Conservation (phyloP, 192 early-diverging fungal species). For the Irineochytrium annulatum region DNA sequence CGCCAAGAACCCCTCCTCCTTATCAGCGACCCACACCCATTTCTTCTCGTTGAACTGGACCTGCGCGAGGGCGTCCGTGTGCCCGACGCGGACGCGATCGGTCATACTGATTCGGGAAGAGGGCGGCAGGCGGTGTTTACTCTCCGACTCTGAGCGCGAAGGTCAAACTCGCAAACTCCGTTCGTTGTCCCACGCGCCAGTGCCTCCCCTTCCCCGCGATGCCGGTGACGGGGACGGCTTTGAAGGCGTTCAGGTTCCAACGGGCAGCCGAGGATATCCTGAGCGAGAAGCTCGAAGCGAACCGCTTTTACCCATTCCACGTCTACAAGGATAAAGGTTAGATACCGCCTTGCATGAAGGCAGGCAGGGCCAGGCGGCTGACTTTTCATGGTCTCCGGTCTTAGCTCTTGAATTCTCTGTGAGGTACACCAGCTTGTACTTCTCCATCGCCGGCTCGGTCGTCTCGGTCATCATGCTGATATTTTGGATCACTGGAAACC, state of each 20-base stretch:
- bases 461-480: conserved; percentile 17
- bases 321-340: conserved; percentile 17
- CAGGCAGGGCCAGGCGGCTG: no score
- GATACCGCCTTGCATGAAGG: not conserved
- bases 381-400: not conserved
- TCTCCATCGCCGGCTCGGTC: conserved; percentile 15
- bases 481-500: conserved; percentile 13
- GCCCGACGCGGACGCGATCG: not conserved
- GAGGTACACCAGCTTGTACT: conserved; percentile 16
- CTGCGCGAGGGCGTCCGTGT: conserved; percentile 58
- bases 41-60: conserved; percentile 90
- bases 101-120: no score
- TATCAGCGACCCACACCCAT: conserved; percentile 96
- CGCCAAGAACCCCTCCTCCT: conserved; percentile 81
- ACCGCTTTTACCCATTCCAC: conserved; percentile 24
- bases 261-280: conserved; percentile 13
- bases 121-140: no score
- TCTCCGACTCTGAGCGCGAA: no score
- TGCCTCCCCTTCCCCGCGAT: no score
- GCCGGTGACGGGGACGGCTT: no score
- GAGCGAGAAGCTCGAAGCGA: conserved; percentile 13
- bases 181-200: no score
- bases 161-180: no score
- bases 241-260: no score
- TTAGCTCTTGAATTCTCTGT: conserved; percentile 26